Evolutionary conservation across 164 flowering plant genomes (phyloP), one percentile per base, ranked within the genome.

Genomic region (Umbilicus rupestris): DNA sequence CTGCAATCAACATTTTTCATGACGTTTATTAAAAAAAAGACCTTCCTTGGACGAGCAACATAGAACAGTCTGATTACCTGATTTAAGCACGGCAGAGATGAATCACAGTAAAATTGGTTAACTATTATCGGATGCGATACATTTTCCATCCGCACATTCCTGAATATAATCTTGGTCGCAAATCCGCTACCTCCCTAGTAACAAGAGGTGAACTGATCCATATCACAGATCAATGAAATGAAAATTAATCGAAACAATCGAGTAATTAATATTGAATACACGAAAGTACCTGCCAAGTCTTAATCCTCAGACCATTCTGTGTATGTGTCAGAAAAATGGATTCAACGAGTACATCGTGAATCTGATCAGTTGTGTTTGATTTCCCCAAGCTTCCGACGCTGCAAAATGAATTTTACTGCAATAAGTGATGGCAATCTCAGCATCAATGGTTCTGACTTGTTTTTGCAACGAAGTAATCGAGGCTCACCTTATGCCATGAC

Each of bases 341-440:
- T 70, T 86, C 82, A 50, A 94, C 87, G 39, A 41, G 49, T 42
- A 92, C 83, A 81, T 92, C 83, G 16, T 70, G 68, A 68, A 92
- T 90, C 65, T 73, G 65, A 46, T 72, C 69, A 76, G 73, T 77
- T 30, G 90, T 63, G 63, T 81, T 71, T 29, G 58, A 72, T 62
- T 85, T 83, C 65, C 97, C 97, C 82, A 92, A 75, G 78, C 99
- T 95, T 70, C 99, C 99, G 66, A 95, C 84, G 69, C 99, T 94
- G 50, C 60, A 35, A 39, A 50, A 68, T 20, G 65, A 39, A 35
- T 20, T 2, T 59, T 0, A 65, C 19, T 26, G 22, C 46, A 64
- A 26, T 69, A n/a, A 74, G 68, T 58, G n/a, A 37, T 45, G 14
- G 6, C 24, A 24, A 49, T 59, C 33, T 39, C 29, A 3, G 22